Conservation (phyloP, 768 basidiomycete species). For the Boletus rufocinnamomeus region DNA sequence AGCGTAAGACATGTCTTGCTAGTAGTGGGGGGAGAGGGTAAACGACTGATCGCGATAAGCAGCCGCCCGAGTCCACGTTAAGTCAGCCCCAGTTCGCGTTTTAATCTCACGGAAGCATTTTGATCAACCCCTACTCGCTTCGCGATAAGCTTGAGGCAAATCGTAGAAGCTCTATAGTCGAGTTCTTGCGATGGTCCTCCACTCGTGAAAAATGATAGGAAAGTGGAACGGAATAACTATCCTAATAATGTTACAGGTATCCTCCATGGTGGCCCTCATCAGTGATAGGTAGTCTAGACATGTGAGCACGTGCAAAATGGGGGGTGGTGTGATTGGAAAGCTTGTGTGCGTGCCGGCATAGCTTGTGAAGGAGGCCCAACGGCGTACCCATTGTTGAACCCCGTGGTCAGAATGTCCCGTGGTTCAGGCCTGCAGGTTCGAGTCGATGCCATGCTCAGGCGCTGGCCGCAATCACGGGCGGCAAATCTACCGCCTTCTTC, state of each 20-base stretch:
- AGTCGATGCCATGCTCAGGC: conserved; percentile 22
- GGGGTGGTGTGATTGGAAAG: not conserved
- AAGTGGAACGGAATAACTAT: conserved; percentile 25
- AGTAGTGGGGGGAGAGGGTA: not conserved
- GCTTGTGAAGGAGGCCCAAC: conserved; percentile 1
- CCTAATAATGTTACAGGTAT: conserved; percentile 39
- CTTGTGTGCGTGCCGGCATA: conserved; percentile 1
- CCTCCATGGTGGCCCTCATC: conserved; percentile 18
- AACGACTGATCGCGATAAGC: conserved; percentile 12
- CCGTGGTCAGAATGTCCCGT: not conserved
- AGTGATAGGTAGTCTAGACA: conserved; percentile 17
- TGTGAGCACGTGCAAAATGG: not conserved
- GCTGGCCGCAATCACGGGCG: conserved; percentile 39
- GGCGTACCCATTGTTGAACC: not conserved
- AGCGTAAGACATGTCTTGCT: conserved; percentile 22
- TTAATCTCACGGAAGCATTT: not conserved
- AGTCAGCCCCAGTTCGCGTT: not conserved
- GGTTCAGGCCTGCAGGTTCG: not conserved
- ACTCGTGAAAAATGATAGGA: not conserved
- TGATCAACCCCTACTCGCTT: not conserved
- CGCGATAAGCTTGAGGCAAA: not conserved
- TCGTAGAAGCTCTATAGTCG: not conserved
- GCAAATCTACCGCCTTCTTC: conserved; percentile 34
- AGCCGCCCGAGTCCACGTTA: not conserved
- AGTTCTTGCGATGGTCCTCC: not conserved